Conservation (phyloP, 1,284 basidiomycete species). For the Cystobasidium pallidum region DNA sequence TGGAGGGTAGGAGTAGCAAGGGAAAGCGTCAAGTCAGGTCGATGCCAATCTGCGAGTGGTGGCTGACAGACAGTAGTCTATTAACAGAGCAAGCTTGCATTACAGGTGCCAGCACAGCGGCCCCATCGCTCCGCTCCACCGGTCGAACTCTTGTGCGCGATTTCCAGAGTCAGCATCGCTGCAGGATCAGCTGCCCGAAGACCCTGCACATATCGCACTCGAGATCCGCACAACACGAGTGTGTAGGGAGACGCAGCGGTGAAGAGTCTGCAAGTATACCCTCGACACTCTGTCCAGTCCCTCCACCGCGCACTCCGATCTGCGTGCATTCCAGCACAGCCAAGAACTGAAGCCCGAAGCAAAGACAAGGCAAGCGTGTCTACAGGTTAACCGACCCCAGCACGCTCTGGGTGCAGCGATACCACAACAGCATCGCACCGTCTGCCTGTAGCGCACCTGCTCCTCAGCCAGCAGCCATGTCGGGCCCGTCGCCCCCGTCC, state of each 20-base stretch:
- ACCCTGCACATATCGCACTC: neutral
- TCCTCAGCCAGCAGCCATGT: neutral
- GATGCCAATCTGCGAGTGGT: too few relatives aligned
- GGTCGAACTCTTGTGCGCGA: too few relatives aligned
- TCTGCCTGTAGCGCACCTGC: neutral
- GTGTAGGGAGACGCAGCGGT: neutral
- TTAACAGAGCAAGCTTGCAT: too few relatives aligned
- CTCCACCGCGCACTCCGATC: neutral
- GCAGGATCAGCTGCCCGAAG: neutral
- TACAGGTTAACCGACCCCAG: too few relatives aligned
- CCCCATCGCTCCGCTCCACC: neutral
- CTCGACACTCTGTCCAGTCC: neutral
- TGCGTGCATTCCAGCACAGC: neutral
- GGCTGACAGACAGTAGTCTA: too few relatives aligned
- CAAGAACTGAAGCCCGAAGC: neutral
- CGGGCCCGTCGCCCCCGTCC: neutral
- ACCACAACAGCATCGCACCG: too few relatives aligned
- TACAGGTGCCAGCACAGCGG: too few relatives aligned
- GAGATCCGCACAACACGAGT: neutral
- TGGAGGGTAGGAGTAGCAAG: too few relatives aligned
- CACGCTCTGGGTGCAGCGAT: too few relatives aligned
- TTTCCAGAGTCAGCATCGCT: neutral
- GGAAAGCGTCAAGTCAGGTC: too few relatives aligned
- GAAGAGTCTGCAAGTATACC: neutral
- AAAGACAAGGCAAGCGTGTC: neutral